Evolutionary conservation across 2,329 filamentous ascomycete genomes (phyloP), one percentile per base, ranked within the genome.

Genomic region (Aspergillus piperis): DNA sequence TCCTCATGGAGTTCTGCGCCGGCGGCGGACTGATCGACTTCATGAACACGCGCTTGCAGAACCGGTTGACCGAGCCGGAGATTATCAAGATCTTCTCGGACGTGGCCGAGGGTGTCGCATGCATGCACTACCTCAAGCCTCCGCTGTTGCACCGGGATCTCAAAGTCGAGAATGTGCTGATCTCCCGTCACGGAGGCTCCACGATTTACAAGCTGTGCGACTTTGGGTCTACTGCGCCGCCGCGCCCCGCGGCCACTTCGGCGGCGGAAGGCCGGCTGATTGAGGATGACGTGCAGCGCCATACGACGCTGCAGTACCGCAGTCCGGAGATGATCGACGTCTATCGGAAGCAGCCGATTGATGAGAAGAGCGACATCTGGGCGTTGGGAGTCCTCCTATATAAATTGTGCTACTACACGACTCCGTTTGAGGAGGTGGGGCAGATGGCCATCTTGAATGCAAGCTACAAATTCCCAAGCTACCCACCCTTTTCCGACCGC

Each of bases 261-360:
- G 90, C 93, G 6, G 88, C 88, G 41, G 95, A 99, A 77, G 96
- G 94, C 66, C 88, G 94, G 59, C 77, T 96, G 68, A 92, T 98
- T 72, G 95, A 99, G 76, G 95, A 99, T 73, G 95, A 99, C 77
- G 89, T 99, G 11, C 95, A 98, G 77, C 91, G 91, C 70, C 94
- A 99, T 74, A 99, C 95, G 0, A 99, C 95, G 0, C 84, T 99
- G 78, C 95, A 99, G 76, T 99, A 99, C 75, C 86, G 95, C 66
- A 98, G 94, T 74, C 95, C 95, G 5, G 95, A 99, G 78, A 99
- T 99, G 95, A 89, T 99, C 62, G 95, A 99, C 72, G 95, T 99
- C 23, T 99, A 97, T 78, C 85, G 93, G 64, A 96, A 96, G 77
- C 91, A 93, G 69, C 92, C 95, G 0, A 96, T 99, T 72, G 92